Conservation (phyloP, 768 basidiomycete species). For the Kwoniella dendrophila region DNA sequence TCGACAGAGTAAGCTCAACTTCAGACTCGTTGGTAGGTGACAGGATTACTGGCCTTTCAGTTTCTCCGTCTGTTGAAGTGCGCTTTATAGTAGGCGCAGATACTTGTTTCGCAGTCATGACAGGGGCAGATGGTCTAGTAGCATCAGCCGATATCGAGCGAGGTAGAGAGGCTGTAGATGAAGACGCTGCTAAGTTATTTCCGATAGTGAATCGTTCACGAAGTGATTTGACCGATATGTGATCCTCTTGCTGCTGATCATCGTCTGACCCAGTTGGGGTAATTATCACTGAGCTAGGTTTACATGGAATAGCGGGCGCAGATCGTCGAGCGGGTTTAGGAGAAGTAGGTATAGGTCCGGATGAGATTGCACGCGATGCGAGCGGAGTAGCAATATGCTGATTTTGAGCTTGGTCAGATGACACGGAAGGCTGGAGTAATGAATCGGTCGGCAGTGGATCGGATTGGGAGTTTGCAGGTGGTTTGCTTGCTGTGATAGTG, state of each 20-base stretch:
- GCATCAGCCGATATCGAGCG: slow-evolving; percentile 13
- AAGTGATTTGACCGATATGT: slow-evolving; percentile 29
- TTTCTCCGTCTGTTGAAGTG: slow-evolving; percentile 27
- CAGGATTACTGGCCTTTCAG: background rate
- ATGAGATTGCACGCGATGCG: slow-evolving; percentile 3
- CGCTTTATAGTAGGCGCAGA: slow-evolving; percentile 22
- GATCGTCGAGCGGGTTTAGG: slow-evolving; percentile 18
- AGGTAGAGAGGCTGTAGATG: slow-evolving; percentile 6
- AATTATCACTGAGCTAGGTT: slow-evolving; percentile 4
- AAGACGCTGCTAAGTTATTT: slow-evolving; percentile 3
- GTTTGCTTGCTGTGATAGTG: background rate
- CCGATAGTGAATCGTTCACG: slow-evolving; percentile 27
- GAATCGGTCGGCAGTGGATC: too few species aligned
- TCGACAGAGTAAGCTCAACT: background rate
- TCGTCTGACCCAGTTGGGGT: slow-evolving; percentile 17
- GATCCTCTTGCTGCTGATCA: slow-evolving; percentile 1
- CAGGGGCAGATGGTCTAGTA: background rate
- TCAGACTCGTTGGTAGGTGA: slow-evolving; percentile 8
- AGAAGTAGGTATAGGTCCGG: slow-evolving; percentile 6
- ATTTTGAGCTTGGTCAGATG: too few species aligned
- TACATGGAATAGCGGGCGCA: slow-evolving; percentile 22
- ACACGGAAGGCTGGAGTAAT: too few species aligned
- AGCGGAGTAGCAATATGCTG: slow-evolving; percentile 9
- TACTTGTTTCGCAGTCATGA: slow-evolving; percentile 14
- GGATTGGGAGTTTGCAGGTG: background rate